Percentiles rank a stretch among this genome's conserved stretches.
These are phyloP conservation scores for Coprinellus micaceus DNA, from an alignment of 768 basidiomycete species.

Conservation along the genomic window DNA sequence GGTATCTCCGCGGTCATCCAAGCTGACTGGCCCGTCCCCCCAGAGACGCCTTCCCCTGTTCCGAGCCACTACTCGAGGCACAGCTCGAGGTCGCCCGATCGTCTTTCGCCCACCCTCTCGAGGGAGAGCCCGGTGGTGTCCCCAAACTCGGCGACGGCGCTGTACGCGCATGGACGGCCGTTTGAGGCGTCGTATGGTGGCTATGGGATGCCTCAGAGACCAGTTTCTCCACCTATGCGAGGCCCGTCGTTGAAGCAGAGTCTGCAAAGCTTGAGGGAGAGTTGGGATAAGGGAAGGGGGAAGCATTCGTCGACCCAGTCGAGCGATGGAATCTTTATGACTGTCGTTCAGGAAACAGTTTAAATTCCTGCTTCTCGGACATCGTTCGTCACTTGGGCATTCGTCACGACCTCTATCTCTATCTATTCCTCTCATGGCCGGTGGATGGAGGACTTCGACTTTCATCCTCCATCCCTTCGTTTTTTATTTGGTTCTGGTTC, in stretches of 20 bases:
- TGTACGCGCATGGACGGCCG: constrained; percentile 14
- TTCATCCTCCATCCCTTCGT: constrained; percentile 1
- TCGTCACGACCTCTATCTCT: constrained; percentile 9
- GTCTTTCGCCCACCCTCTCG: neutral
- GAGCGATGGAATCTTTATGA: constrained; percentile 42
- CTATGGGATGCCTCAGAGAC: neutral
- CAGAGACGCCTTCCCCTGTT: constrained; percentile 12
- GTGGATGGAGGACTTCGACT: neutral
- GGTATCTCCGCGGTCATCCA: constrained; percentile 8
- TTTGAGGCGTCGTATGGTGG: constrained; percentile 25
- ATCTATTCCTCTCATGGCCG: constrained; percentile 15
- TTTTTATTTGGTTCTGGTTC: constrained; percentile 10
- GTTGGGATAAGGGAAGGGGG: constrained; percentile 24
- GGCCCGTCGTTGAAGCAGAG: constrained; percentile 17
- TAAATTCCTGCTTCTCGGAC: constrained; percentile 11
- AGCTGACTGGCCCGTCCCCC: constrained; percentile 11
- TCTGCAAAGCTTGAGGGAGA: constrained; percentile 25
- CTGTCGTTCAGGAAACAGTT: constrained; percentile 39
- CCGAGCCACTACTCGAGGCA: neutral
- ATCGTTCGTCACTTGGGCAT: constrained; percentile 3
- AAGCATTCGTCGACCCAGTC: constrained; percentile 12
- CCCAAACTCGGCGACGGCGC: too few relatives aligned
- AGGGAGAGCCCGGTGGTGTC: too few relatives aligned
- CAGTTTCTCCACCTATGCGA: constrained; percentile 6
- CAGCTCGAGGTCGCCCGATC: constrained; percentile 12